A percentile compares a stretch with the other conserved stretches of the same genome.
Conservation (phyloP, 2,329 filamentous ascomycete genomes). For the Blastomyces gilchristii region DNA sequence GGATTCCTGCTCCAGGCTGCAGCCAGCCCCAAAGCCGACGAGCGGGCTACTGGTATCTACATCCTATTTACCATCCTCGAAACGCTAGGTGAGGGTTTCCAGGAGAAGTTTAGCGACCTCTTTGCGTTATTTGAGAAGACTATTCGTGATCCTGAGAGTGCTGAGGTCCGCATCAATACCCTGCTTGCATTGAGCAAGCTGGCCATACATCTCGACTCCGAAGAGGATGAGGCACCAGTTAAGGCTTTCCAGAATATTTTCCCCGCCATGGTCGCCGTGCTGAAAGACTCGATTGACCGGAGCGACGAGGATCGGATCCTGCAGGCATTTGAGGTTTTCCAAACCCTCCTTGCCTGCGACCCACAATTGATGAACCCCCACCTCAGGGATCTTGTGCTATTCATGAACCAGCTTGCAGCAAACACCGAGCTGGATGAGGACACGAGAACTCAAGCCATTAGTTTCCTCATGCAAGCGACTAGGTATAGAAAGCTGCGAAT, state of each 20-base stretch:
- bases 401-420: conserved; percentile 81
- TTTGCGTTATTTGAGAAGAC: conserved; percentile 77
- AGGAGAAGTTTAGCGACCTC: conserved; percentile 67
- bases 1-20: conserved; percentile 69
- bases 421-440: conserved; percentile 74
- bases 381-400: conserved; percentile 79
- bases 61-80: conserved; percentile 89
- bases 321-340: conserved; percentile 92
- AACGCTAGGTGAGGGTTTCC: conserved; percentile 73
- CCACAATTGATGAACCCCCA: conserved; percentile 71
- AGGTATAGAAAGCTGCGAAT: conserved; percentile 93
- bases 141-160: conserved; percentile 80
- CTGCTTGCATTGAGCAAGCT: conserved; percentile 81
- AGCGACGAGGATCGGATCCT: conserved; percentile 80
- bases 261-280: conserved; percentile 77
- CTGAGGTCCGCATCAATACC: conserved; percentile 89
- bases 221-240: conserved; percentile 67
- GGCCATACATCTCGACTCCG: conserved; percentile 75
- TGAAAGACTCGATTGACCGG: conserved; percentile 71
- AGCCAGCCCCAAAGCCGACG: conserved; percentile 60
- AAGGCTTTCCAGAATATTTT: conserved; percentile 68
- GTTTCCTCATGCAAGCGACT: conserved; percentile 86
- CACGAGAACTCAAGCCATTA: conserved; percentile 76
- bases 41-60: conserved; percentile 85
- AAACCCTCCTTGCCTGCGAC: conserved; percentile 85